These are phyloP conservation scores for Erodium maritimum DNA, from an alignment of 345 rosid genomes.

Conservation along the genomic window DNA sequence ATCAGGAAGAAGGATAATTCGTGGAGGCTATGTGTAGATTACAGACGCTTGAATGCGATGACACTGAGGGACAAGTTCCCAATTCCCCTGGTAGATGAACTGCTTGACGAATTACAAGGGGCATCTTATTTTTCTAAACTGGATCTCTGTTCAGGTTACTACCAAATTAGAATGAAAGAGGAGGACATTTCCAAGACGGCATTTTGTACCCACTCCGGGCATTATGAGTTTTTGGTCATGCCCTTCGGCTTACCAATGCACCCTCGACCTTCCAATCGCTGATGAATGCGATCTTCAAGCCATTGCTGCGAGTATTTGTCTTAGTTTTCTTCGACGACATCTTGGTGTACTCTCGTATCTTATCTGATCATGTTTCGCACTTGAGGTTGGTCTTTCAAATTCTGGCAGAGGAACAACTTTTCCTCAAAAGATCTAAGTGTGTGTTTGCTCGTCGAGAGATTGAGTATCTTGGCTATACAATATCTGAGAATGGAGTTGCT, in stretches of 20 bases:
- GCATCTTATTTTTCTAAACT: constrained; percentile 4
- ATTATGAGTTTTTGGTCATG: constrained; percentile 13
- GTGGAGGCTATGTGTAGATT: constrained; percentile 7
- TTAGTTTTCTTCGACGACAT: constrained; percentile 13
- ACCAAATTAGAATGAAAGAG: constrained; percentile 3
- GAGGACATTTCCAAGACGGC: constrained; percentile 2
- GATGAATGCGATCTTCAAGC: constrained; percentile 3
- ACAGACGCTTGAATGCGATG: not conserved
- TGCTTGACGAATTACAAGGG: constrained; percentile 3
- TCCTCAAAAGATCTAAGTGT: not conserved
- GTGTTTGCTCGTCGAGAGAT: not conserved
- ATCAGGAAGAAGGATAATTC: constrained; percentile 4
- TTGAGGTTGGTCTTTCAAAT: not conserved
- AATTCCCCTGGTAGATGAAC: constrained; percentile 2
- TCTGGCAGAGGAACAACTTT: not conserved
- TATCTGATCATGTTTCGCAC: not conserved
- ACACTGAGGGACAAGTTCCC: constrained; percentile 8
- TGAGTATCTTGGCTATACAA: not conserved
- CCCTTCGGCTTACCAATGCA: constrained; percentile 7
- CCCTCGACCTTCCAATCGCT: constrained; percentile 10
- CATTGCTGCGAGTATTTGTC: not conserved
- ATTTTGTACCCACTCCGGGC: constrained; percentile 10
- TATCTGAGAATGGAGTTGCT: not conserved
- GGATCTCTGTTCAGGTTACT: constrained; percentile 4
- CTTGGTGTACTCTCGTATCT: not conserved